Evolutionary conservation across 1,139 yeast species (phyloP).

Genomic region (Debaryomycetaceae sp.): DNA sequence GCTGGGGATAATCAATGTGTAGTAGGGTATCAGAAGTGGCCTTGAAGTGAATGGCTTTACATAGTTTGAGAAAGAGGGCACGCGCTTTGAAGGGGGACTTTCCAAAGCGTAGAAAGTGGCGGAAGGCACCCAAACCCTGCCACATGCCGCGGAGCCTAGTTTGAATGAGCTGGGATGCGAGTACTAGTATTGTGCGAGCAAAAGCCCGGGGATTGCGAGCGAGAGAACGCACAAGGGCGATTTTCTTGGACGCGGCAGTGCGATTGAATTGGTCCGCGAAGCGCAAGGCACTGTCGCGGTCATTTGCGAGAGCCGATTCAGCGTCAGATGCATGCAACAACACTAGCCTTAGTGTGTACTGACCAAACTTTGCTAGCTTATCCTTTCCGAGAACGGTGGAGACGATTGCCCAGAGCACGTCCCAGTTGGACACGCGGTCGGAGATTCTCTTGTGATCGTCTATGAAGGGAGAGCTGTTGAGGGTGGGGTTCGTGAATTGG

Average conservation of each 20-base stretch:
- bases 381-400: conserved; percentile 58
- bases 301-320: conserved; percentile 27
- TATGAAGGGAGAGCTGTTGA: conserved; percentile 1
- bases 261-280: conserved; percentile 21
- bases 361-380: conserved; percentile 54
- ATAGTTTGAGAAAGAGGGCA: conserved; percentile 14
- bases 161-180: conserved; percentile 22
- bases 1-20: conserved; percentile 4
- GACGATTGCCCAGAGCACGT: conserved; percentile 41
- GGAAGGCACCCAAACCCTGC: conserved; percentile 43
- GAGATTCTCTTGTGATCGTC: not conserved
- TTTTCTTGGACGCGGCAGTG: conserved; percentile 20
- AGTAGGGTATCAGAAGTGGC: conserved; percentile 3
- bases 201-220: conserved; percentile 33
- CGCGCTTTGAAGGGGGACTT: conserved; percentile 52
- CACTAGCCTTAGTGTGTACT: conserved; percentile 45
- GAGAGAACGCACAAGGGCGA: conserved; percentile 26
- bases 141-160: conserved; percentile 34
- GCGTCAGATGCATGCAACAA: conserved; percentile 36
- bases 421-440: conserved; percentile 12
- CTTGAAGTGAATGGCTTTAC: conserved; percentile 4
- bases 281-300: conserved; percentile 16
- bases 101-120: conserved; percentile 65
- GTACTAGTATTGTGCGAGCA: conserved; percentile 22
- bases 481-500: conserved; percentile 1